Evolutionary conservation across 78 protist genomes (phyloP), one percentile per base, ranked within the genome.

Genomic region (Emiliania huxleyi): DNA sequence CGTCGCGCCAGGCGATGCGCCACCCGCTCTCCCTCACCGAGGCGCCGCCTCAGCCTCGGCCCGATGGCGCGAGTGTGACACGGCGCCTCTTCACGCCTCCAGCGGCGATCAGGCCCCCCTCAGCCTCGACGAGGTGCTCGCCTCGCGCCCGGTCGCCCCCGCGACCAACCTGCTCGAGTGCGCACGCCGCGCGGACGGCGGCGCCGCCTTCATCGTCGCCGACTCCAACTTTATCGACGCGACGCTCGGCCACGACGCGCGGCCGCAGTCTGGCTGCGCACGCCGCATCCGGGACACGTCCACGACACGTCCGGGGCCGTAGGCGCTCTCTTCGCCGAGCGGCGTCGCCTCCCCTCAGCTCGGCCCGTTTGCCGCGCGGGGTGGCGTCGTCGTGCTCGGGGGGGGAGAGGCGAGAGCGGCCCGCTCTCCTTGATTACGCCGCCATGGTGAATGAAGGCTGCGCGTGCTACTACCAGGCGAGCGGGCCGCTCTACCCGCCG

Each of bases 171-270:
- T 69, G 73, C 48, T 91, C 38, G 93, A 91, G 88, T 91, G 93
- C 48, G 93, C 93, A 1, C 93, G 93, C 25, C 85, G 93, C 29
- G 93, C 93, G 45, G 93, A 91, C 45, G 93, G 93, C 62, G 93
- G 83, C 25, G 85, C 62, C 29, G 85, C 88, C 40, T 25, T 91
- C 26, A 38, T 91, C 48, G 87, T 91, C 45, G 75, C 91, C 62
- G 52, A 22, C 55, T 83, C 89, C 1, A 29, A 4, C 48, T 45
- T 83, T 18, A 5, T 83, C 22, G 89, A 83, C 69, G 25, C 25
- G 23, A 11, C 29, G 29, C 71, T 56, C 71, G 71, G 71, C 21
- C 71, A 56, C 29, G 71, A 56, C 71, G 55, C 55, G 55, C n/a
- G n/a, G n/a, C n/a, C n/a, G n/a, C n/a, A n/a, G n/a, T n/a, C n/a